A percentile compares a stretch with the other conserved stretches of the same genome.
Evolutionary conservation across 148 eudicot genomes (phyloP).

Genomic region (Silene uniflora): DNA sequence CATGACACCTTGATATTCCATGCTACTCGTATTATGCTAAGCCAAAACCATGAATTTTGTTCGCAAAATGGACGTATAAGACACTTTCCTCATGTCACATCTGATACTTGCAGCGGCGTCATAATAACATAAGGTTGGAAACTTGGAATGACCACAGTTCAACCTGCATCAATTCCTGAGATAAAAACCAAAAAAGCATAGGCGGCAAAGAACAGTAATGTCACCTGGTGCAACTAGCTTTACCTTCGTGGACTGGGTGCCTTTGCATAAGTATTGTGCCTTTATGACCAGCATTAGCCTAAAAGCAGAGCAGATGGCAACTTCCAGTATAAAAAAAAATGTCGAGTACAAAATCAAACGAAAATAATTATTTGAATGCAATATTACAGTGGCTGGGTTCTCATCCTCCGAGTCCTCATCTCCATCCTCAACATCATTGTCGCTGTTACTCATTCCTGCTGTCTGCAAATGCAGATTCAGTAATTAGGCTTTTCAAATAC

Average conservation of each 20-base stretch:
- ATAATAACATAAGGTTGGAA: no score
- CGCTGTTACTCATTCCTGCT: background rate
- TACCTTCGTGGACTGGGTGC: constrained; percentile 49
- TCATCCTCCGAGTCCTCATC: constrained; percentile 34
- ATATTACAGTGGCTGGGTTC: constrained; percentile 28
- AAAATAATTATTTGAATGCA: background rate
- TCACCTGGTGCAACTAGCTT: constrained; percentile 53
- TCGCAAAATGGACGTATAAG: no score
- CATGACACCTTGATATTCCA: no score
- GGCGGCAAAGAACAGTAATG: background rate
- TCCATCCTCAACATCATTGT: constrained; percentile 17
- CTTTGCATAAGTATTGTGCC: constrained; percentile 36
- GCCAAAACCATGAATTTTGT: no score
- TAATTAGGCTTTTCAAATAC: no score
- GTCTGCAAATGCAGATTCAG: no score
- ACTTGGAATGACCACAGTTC: no score
- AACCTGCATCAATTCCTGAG: no score
- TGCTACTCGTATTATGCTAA: no score
- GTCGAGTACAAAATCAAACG: background rate
- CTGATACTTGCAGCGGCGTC: no score
- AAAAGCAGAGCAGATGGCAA: background rate
- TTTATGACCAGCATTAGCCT: constrained; percentile 42
- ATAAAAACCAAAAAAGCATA: background rate
- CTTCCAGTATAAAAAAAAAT: background rate
- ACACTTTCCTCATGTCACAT: no score